Conservation (phyloP, 2,329 filamentous ascomycete species). For the Penicillium fuscoglaucum region DNA sequence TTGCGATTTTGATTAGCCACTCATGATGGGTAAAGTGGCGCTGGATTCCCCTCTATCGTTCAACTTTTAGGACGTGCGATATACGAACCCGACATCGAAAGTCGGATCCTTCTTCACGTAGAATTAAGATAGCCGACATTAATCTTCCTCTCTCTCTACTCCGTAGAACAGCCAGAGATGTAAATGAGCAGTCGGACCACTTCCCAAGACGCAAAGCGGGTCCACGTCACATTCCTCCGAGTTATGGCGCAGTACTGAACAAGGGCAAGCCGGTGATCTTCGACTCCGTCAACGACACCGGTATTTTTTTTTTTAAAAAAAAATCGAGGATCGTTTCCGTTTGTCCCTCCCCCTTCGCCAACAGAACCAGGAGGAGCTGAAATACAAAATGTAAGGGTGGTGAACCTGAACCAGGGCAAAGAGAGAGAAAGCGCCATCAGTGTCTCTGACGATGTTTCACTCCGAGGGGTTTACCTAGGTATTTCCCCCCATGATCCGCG, state of each 20-base stretch:
- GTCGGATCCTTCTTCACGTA: not conserved
- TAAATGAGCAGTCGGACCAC: not conserved
- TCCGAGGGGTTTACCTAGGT: not conserved
- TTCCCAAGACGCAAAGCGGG: not conserved
- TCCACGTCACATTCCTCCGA: conserved; percentile 11
- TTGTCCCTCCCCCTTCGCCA: conserved; percentile 1
- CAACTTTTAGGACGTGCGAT: not conserved
- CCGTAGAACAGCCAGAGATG: not conserved
- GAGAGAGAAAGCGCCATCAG: not conserved
- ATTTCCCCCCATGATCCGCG: not conserved
- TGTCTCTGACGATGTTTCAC: conserved; percentile 11
- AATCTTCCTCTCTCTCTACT: not conserved
- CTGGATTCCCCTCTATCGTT: not conserved
- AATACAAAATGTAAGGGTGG: conserved; percentile 10
- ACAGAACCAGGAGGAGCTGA: not conserved
- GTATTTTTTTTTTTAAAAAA: no score
- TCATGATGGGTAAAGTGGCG: not conserved
- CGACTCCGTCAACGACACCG: not conserved
- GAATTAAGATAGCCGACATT: not conserved
- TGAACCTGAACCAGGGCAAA: not conserved
- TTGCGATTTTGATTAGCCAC: not conserved
- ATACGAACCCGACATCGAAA: not conserved
- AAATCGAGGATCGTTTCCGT: conserved; percentile 2
- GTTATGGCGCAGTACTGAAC: not conserved
- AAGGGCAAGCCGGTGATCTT: not conserved